Evolutionary conservation across 2,329 filamentous ascomycete genomes (phyloP), one percentile per base, ranked within the genome.

Genomic region (Shiraia bambusicola): DNA sequence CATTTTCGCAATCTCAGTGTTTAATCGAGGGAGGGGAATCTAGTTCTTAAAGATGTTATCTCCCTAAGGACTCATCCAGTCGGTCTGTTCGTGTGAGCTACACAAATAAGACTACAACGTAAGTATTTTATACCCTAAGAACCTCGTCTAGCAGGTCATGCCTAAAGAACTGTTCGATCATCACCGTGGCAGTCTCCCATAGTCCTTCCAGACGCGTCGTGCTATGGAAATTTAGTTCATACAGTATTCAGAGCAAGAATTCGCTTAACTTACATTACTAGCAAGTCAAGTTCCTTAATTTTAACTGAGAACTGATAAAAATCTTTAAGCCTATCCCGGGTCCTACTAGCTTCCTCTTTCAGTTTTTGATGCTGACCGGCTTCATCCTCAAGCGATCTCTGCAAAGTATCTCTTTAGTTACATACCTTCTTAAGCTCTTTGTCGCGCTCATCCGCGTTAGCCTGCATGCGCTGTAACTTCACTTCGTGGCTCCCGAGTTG

Each of bases 1-100:
- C 16, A 58, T 49, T 38, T 67, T 70, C 2, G 66, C 65, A 12
- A 40, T 36, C 1, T 31, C 14, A 2, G 60, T 54, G 46, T 69
- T 69, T 10, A 59, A 63, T 15, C 54, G 35, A 6, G 54, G 56
- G 3, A 70, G 45, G 2, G 67, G 66, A 7, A 69, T 45, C 37
- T 37, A 25, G 27, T 44, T 34, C 22, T 52, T 16, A 49, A 49
- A 37, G 13, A 37, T 25, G 2, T 34, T 24, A 34, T 37, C 34
- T 12, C 43, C 31, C 6, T 10, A 24, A 6, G 40, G 28, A 31
- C 28, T 22, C 11, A 24, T 28, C 45, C 42, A 43, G 34, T 37
- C 47, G 11, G 22, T 47, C 32, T 39, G 33, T 27, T n/a, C 12
- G 10, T 12, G 31, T 49, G 14, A 42, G 46, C n/a, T 25, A 34